Conservation (phyloP, 495 filamentous ascomycete genomes). For the Aspergillus sclerotioniger region DNA sequence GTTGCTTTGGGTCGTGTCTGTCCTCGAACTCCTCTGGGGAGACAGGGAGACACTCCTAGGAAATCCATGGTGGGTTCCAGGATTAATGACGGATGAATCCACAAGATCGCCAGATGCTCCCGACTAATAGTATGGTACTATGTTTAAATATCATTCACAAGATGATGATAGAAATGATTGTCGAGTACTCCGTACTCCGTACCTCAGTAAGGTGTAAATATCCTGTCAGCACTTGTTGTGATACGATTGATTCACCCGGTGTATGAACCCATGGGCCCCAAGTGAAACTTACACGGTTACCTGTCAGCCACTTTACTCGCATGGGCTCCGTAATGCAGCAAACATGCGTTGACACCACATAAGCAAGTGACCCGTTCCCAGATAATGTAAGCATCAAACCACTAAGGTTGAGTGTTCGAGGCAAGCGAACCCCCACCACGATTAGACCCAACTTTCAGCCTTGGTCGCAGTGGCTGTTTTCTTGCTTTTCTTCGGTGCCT, state of each 20-base stretch:
- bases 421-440: not conserved
- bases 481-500: conserved; percentile 9
- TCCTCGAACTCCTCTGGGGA: not conserved
- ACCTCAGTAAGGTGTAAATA: no score
- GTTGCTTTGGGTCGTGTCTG: no score
- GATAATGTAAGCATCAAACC: not conserved
- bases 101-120: no score
- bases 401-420: not conserved
- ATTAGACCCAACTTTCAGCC: conserved; percentile 7
- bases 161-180: no score
- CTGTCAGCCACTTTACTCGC: not conserved
- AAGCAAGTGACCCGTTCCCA: not conserved
- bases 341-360: not conserved
- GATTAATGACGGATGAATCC: no score
- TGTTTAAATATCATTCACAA: no score
- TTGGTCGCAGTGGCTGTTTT: conserved; percentile 7
- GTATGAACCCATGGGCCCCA: not conserved
- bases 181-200: no score
- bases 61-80: no score
- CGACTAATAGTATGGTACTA: no score
- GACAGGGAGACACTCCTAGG: no score
- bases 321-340: not conserved
- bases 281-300: not conserved
- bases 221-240: not conserved
- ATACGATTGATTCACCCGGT: not conserved